A percentile compares a stretch with the other conserved stretches of the same genome.
phyloP scores from a whole-genome alignment of 352 stramenopile species.

The Phytophthora pini region DNA sequence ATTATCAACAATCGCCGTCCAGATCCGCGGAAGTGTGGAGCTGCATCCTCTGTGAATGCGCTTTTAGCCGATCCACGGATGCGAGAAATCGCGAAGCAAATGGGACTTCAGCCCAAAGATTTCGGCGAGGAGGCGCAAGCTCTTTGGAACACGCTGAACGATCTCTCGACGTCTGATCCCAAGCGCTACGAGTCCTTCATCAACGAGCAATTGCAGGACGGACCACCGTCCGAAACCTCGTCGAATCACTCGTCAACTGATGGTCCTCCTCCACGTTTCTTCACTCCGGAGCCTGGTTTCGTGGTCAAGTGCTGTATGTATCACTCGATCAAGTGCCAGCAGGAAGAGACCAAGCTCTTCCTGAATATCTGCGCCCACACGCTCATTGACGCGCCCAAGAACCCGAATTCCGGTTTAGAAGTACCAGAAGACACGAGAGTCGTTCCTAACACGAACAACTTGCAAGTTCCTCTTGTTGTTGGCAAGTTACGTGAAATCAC shows the following conservation, averaged over 20 bases:
- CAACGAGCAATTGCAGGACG: constrained; percentile 78
- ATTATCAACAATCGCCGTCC: constrained; percentile 84
- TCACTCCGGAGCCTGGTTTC: constrained; percentile 73
- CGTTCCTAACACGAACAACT: constrained; percentile 74
- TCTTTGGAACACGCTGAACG: constrained; percentile 80
- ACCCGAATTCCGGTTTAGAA: constrained; percentile 68
- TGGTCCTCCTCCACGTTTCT: constrained; percentile 43
- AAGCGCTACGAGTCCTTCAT: constrained; percentile 83
- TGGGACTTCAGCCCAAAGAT: constrained; percentile 74
- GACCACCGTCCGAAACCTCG: constrained; percentile 37
- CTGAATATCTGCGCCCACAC: constrained; percentile 81
- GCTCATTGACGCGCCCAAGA: constrained; percentile 75
- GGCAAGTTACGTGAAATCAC: constrained; percentile 60
- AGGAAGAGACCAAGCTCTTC: constrained; percentile 77
- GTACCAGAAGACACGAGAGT: constrained; percentile 67
- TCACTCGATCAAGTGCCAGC: constrained; percentile 63
- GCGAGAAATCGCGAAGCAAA: constrained; percentile 85
- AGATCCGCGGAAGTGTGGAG: constrained; percentile 30
- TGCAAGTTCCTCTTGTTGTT: constrained; percentile 80
- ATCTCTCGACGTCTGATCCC: constrained; percentile 74
- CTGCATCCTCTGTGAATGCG: constrained; percentile 31
- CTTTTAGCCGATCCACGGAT: constrained; percentile 65
- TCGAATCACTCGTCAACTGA: constrained; percentile 12
- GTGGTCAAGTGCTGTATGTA: constrained; percentile 80
- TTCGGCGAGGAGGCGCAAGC: constrained; percentile 68